These are phyloP conservation scores for Stephania cephalantha DNA, from an alignment of 164 flowering plant genomes.

Conservation along the genomic window DNA sequence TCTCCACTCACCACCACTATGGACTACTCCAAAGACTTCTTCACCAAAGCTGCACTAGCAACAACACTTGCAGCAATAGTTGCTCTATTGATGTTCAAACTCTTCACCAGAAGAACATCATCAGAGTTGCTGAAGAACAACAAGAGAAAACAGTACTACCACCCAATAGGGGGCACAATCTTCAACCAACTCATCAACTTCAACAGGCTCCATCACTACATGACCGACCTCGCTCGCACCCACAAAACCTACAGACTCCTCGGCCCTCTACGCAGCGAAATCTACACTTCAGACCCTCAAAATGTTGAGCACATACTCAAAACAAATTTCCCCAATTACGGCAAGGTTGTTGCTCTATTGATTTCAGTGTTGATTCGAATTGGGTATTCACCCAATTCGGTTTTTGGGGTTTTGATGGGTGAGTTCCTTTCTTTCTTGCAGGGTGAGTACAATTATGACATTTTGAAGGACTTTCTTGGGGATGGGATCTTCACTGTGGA, in stretches of 20 bases:
- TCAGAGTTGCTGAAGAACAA: neutral
- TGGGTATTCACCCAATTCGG: too few species aligned
- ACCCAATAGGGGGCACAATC: constrained; percentile 50
- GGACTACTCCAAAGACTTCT: neutral
- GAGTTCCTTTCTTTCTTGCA: constrained; percentile 9
- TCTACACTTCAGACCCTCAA: constrained; percentile 47
- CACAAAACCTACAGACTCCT: constrained; percentile 47
- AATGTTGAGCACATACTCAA: constrained; percentile 62
- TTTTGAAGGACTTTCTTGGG: constrained; percentile 41
- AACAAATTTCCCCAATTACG: constrained; percentile 49
- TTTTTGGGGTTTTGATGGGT: too few species aligned
- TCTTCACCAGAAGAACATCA: neutral
- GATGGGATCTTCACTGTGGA: constrained; percentile 70
- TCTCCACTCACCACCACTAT: constrained; percentile 2
- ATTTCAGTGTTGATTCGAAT: too few species aligned
- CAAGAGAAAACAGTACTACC: constrained; percentile 28
- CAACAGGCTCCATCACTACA: constrained; percentile 44
- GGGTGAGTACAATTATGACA: constrained; percentile 36
- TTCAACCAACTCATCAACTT: constrained; percentile 46
- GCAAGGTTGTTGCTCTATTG: constrained; percentile 30
- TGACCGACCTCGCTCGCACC: constrained; percentile 43
- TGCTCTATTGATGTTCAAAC: neutral
- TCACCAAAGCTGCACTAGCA: neutral
- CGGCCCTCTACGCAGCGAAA: constrained; percentile 28
- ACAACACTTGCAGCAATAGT: neutral